Conservation (phyloP, 306 rosid genomes). For the Vigna mungo region DNA sequence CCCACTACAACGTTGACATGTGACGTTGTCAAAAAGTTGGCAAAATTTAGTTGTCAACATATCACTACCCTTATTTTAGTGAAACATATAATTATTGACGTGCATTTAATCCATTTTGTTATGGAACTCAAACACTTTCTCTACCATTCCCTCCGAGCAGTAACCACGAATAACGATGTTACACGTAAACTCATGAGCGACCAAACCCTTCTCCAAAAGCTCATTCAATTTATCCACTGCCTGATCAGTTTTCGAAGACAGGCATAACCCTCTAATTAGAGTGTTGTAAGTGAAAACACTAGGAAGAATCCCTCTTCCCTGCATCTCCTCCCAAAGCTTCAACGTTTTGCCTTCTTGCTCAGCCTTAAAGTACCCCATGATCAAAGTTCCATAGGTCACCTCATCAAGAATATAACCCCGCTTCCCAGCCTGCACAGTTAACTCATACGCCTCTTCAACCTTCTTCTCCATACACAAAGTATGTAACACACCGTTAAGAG, state of each 20-base stretch:
- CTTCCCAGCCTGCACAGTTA: slow-evolving; percentile 57
- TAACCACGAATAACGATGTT: too few relatives aligned
- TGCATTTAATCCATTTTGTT: too few relatives aligned
- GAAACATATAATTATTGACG: too few relatives aligned
- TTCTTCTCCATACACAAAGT: slow-evolving; percentile 69
- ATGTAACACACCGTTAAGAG: slow-evolving; percentile 73
- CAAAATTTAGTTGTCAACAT: too few relatives aligned
- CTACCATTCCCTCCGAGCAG: too few relatives aligned
- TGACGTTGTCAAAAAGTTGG: too few relatives aligned
- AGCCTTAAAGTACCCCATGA: slow-evolving; percentile 79
- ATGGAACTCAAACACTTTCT: too few relatives aligned
- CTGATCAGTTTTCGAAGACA: slow-evolving; percentile 66
- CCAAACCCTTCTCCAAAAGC: too few relatives aligned
- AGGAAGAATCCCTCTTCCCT: slow-evolving; percentile 68
- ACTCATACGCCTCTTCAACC: slow-evolving; percentile 68
- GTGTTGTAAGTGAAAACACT: slow-evolving; percentile 72
- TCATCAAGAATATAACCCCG: slow-evolving; percentile 86
- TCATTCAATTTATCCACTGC: slow-evolving; percentile 76
- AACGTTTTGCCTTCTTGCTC: slow-evolving; percentile 60
- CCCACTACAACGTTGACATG: too few relatives aligned
- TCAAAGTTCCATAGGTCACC: slow-evolving; percentile 85
- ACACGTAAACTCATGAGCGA: too few relatives aligned
- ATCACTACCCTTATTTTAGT: too few relatives aligned
- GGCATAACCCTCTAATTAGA: slow-evolving; percentile 77
- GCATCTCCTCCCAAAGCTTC: slow-evolving; percentile 85